Conservation (phyloP, 495 filamentous ascomycete genomes). For the Penicillium maclennaniae region DNA sequence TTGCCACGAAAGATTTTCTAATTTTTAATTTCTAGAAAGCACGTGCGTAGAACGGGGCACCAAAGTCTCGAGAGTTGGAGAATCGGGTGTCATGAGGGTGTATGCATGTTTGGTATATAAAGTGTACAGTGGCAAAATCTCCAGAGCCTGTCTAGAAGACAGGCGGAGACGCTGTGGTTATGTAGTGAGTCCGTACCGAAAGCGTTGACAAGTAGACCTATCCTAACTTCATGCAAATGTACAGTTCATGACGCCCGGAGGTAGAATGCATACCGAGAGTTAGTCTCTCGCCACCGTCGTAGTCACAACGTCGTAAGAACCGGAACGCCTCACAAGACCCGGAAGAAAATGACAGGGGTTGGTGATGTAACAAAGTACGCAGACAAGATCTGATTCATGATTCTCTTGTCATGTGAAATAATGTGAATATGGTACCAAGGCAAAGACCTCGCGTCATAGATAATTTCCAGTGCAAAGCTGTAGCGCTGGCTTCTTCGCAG, state of each 20-base stretch:
- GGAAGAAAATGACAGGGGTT: not conserved
- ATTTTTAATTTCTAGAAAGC: not conserved
- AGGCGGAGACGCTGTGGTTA: not conserved
- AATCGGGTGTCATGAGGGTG: not conserved
- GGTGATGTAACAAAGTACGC: not conserved
- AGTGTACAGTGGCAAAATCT: slow-evolving; percentile 13
- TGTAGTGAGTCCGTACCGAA: slow-evolving; percentile 1
- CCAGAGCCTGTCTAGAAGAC: not conserved
- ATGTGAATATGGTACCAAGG: not conserved
- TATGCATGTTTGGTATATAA: slow-evolving; percentile 13
- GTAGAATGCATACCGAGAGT: slow-evolving; percentile 11
- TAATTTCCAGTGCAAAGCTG: not conserved
- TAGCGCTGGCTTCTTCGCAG: not conserved
- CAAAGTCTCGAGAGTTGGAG: not conserved
- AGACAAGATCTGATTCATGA: not conserved
- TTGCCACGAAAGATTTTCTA: not conserved
- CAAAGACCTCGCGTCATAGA: not conserved
- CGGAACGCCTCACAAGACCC: not conserved
- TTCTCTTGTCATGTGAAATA: not conserved
- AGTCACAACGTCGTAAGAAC: slow-evolving; percentile 2
- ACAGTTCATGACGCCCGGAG: slow-evolving; percentile 18
- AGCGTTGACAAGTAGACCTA: slow-evolving; percentile 8
- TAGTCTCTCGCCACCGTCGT: slow-evolving; percentile 1
- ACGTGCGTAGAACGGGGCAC: not conserved
- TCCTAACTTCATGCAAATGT: slow-evolving; percentile 17